Conservation (phyloP, 192 early-diverging fungal genomes). For the Rhizoclosmatium sp. region DNA sequence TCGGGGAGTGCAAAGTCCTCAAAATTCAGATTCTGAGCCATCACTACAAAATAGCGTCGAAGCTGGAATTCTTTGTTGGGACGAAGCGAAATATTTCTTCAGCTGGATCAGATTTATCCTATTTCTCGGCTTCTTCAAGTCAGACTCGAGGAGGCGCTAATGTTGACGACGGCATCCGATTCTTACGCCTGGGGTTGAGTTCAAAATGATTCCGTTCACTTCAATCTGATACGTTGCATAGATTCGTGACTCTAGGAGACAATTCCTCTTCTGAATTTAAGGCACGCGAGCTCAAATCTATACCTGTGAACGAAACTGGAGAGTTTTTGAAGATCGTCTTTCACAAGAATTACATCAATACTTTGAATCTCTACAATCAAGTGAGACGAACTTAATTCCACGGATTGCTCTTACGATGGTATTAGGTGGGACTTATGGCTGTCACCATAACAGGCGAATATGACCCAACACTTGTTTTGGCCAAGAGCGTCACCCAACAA, state of each 20-base stretch:
- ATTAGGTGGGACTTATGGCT: slow-evolving; percentile 68
- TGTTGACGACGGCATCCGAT: slow-evolving; percentile 18
- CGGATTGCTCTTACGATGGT: not conserved
- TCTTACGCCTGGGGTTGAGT: slow-evolving; percentile 25
- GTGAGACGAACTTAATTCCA: slow-evolving; percentile 40
- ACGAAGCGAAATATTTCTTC: slow-evolving; percentile 18
- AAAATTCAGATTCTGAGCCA: slow-evolving; percentile 79
- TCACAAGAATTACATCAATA: slow-evolving; percentile 74
- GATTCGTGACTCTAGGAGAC: slow-evolving; percentile 73
- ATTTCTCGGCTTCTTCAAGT: slow-evolving; percentile 13
- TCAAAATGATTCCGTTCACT: slow-evolving; percentile 4
- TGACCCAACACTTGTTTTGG: slow-evolving; percentile 16
- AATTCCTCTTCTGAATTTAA: slow-evolving; percentile 68
- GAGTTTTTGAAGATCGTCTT: slow-evolving; percentile 74
- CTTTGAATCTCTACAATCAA: slow-evolving; percentile 79
- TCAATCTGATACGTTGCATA: slow-evolving; percentile 18
- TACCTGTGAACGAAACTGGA: slow-evolving; percentile 72
- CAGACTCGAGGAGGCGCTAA: not conserved
- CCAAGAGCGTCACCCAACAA: slow-evolving; percentile 23
- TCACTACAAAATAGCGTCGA: slow-evolving; percentile 80
- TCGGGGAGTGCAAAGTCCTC: slow-evolving; percentile 62
- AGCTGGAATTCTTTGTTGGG: slow-evolving; percentile 76
- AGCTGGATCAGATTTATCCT: slow-evolving; percentile 24
- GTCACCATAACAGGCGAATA: slow-evolving; percentile 69
- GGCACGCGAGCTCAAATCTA: slow-evolving; percentile 77